phyloP scores from a whole-genome alignment of 176 grass and related monocot species.

The Carex cristatella region DNA sequence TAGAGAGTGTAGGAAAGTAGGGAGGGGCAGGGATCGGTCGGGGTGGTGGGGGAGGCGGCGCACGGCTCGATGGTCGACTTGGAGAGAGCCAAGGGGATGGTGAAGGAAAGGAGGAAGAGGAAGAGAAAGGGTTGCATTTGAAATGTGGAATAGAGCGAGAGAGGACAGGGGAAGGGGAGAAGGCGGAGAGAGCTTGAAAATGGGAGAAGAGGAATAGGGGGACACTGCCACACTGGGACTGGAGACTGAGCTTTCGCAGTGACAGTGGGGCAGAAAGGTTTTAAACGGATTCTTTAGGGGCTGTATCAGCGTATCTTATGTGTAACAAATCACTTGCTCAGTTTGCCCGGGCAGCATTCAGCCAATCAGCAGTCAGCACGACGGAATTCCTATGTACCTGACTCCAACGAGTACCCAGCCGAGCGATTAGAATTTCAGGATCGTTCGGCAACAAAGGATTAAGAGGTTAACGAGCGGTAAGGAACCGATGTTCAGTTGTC shows the following conservation, averaged over 20 bases:
- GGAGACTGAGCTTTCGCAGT: background rate
- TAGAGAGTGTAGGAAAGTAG: conserved; percentile 83
- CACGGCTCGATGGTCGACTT: conserved; percentile 81
- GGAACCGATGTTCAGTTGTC: too few relatives aligned
- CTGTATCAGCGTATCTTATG: background rate
- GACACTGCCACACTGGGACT: background rate
- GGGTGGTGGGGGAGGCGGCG: conserved; percentile 45
- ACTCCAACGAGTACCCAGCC: too few relatives aligned
- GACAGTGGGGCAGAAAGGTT: background rate
- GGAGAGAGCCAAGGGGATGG: background rate
- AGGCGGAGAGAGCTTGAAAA: background rate
- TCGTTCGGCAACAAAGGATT: too few relatives aligned
- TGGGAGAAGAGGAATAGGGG: background rate
- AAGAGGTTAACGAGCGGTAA: too few relatives aligned
- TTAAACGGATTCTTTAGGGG: background rate
- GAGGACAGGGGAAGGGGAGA: background rate
- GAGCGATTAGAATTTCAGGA: too few relatives aligned
- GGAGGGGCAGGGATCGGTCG: conserved; percentile 45
- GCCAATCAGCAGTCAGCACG: too few relatives aligned
- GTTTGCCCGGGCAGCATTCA: too few relatives aligned
- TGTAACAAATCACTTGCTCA: background rate
- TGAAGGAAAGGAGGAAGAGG: conserved; percentile 5
- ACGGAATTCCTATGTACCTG: too few relatives aligned
- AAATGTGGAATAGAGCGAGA: background rate
- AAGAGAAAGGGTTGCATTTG: conserved; percentile 8